These are phyloP conservation scores for Trichopus zeylanicus DNA, from an alignment of 116 monocot species.

Conservation along the genomic window DNA sequence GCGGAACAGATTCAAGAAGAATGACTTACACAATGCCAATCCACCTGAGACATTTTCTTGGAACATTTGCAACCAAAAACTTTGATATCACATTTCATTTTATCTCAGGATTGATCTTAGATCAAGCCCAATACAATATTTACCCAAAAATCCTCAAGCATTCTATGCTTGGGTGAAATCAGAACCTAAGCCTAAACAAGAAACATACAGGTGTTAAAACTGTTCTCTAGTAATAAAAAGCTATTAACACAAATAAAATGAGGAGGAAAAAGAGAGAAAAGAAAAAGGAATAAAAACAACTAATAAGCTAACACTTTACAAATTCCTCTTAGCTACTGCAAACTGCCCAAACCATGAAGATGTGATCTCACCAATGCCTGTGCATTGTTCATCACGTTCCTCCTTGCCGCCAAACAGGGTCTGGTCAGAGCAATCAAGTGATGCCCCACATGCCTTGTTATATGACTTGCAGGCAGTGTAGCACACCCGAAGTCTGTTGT, in stretches of 20 bases:
- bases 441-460: conserved; percentile 76
- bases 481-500: conserved; percentile 93
- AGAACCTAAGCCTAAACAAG: conserved; percentile 3
- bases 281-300: not conserved
- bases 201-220: not conserved
- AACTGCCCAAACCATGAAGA: conserved; percentile 67
- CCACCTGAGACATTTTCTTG: too few species aligned
- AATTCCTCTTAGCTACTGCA: conserved; percentile 8
- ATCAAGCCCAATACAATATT: conserved; percentile 9
- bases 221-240: conserved; percentile 6
- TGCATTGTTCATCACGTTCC: conserved; percentile 80
- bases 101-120: conserved; percentile 4
- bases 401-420: conserved; percentile 87
- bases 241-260: too few species aligned
- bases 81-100: too few species aligned
- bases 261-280: too few species aligned
- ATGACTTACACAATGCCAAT: too few species aligned
- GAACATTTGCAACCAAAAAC: too few species aligned
- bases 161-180: conserved; percentile 14
- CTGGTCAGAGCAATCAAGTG: conserved; percentile 90
- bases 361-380: conserved; percentile 68
- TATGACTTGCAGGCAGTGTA: conserved; percentile 89
- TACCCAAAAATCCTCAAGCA: conserved; percentile 19
- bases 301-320: conserved; percentile 22
- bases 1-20: too few species aligned